A percentile compares a stretch with the other conserved stretches of the same genome.
phyloP scores from a whole-genome alignment of 2,329 filamentous ascomycete species.

The Clonostachys rosea region DNA sequence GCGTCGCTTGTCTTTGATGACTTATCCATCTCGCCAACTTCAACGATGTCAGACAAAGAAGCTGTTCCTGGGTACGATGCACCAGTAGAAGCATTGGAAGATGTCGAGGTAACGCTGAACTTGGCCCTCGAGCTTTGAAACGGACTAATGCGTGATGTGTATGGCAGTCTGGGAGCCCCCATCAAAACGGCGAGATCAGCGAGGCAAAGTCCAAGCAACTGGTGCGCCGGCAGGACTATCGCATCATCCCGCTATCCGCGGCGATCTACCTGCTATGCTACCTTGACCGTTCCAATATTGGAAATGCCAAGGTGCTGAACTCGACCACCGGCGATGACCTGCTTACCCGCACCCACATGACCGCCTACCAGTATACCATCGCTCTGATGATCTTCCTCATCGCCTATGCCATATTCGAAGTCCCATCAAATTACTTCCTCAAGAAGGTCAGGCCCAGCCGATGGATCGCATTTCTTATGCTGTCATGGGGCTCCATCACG shows the following conservation, averaged over 20 bases:
- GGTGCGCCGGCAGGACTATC: constrained; percentile 40
- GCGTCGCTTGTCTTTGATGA: no score
- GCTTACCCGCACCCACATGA: constrained; percentile 57
- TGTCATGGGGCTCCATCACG: constrained; percentile 63
- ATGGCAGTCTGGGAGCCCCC: no score
- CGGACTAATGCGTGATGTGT: no score
- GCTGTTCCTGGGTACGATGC: no score
- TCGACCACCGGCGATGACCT: constrained; percentile 55
- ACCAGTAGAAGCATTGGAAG: no score
- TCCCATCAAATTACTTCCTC: constrained; percentile 62
- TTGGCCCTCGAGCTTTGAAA: no score
- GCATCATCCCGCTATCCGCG: constrained; percentile 48
- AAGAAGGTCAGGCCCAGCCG: constrained; percentile 58
- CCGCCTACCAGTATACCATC: constrained; percentile 53
- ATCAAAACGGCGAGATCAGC: no score
- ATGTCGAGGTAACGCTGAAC: no score
- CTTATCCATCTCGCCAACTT: no score
- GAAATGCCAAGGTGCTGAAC: constrained; percentile 65
- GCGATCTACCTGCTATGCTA: constrained; percentile 52
- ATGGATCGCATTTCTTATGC: constrained; percentile 64
- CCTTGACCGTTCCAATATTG: constrained; percentile 61
- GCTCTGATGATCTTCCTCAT: constrained; percentile 58
- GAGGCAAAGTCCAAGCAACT: neutral
- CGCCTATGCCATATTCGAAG: constrained; percentile 56
- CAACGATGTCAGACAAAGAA: no score